Evolutionary conservation across 441 rosid genomes (phyloP), one percentile per base, ranked within the genome.

Genomic region (Raphanus hybrid): DNA sequence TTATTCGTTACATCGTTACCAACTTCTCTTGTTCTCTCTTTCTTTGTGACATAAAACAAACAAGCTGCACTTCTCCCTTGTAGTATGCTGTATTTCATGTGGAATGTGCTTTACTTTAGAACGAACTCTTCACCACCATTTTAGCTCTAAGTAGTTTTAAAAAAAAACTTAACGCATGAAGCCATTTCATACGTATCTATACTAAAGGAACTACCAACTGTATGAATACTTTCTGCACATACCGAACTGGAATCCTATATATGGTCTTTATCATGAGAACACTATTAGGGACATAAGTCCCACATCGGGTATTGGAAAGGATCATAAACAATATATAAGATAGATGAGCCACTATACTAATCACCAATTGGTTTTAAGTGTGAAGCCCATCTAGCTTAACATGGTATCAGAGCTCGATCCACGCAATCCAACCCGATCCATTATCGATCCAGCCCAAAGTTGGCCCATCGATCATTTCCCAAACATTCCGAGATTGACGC

Each of bases 1-100:
- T 63, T 34, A 62, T 34, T 37, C 69, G 16, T 58, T 23, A 64
- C 63, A 8, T 37, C 69, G 8, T 58, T 23, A 57, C 63, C 78
- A 64, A 32, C 26, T 18, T 29, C 45, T 67, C 18, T 43, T 59
- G 32, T 58, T 14, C 8, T 34, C 15, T n/a, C 11, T 78, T 12
- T 0, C 55, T 78, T 52, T 5, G 37, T 3, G 20, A 11, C 32
- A 8, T 52, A 16, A 20, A 68, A 62, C 23, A 74, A 69, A 73
- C 61, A 73, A 43, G 80, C 12, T 55, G 10, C 45, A 4, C 11
- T 7, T 45, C n/a, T 45, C 16, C 15, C 34, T 74, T 4, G 1
- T 75, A 64, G 0, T n/a, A 52, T 64, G 35, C 12, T 58, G 8
- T 3, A 0, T 75, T 61, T 35, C 64, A 50, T 69, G 55, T 35